Evolutionary conservation across 768 basidiomycete species (phyloP), one percentile per base, ranked within the genome.

Genomic region (Xerocomellus chrysenteron): DNA sequence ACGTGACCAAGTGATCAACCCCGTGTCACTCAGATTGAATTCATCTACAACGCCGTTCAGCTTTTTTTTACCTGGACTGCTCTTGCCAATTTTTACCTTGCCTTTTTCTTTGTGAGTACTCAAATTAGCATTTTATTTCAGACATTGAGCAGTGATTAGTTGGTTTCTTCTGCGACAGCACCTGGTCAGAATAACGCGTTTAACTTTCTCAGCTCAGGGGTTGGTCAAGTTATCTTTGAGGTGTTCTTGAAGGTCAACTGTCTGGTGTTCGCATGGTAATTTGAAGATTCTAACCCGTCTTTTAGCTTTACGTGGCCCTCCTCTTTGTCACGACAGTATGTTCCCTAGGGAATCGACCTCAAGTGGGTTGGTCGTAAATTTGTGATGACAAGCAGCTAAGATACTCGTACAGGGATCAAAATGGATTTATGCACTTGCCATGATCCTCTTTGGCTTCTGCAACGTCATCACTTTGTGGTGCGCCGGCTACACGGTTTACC

Each of bases 1-100:
- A 54, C 30, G 30, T 35, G 14, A 33, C n/a, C 9, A 30, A 53
- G 19, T 36, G 37, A 37, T 45, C 17, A 45, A 39, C 33, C n/a
- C 13, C 19, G 3, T 13, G 13, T 51, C 21, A 5, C 30, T n/a
- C 58, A 91, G 80, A 67, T 97, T 50, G 92, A 97, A 70, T 94
- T 94, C 70, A 84, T 94, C 62, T 98, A 97, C 76, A 96, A 96
- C 64, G 85, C 87, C 2, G 63, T 95, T 30, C 90, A 94, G 63
- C 85, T 98, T 24, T 41, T 97, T 52, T 97, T 98, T 73, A 90
- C 94, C 14, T 98, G 95, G 95, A 95, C 94, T 10, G 84, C 88
- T 16, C 76, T 96, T 43, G 94, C 92, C 33, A 96, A 95, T 71
- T 97, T 94, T 75, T 97, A 93, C 70, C 79, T 96, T 50, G 90